These are phyloP conservation scores for Trichoderma pleuroti DNA, from an alignment of 2,329 filamentous ascomycete genomes.

Conservation along the genomic window DNA sequence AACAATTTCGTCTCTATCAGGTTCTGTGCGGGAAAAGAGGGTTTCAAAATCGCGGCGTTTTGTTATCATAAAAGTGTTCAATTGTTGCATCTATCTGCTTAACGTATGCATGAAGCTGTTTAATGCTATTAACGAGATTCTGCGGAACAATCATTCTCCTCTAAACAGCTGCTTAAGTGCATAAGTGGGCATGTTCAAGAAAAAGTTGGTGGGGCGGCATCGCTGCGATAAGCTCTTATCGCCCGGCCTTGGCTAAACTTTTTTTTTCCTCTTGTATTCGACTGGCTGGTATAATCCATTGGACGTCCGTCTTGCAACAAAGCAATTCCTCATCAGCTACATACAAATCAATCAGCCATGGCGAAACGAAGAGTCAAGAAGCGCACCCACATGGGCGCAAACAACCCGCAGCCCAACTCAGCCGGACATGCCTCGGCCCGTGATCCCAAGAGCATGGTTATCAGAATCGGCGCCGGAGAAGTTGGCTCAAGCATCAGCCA, in stretches of 20 bases:
- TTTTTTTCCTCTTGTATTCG: slow-evolving; percentile 30
- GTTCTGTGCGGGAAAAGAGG: not conserved
- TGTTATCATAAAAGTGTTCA: not conserved
- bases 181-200: slow-evolving; percentile 19
- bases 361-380: slow-evolving; percentile 80
- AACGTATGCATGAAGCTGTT: not conserved
- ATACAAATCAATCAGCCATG: slow-evolving; percentile 50
- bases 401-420: slow-evolving; percentile 54
- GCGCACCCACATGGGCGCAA: slow-evolving; percentile 74
- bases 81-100: not conserved
- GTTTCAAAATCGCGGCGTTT: not conserved
- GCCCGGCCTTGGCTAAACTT: slow-evolving; percentile 30
- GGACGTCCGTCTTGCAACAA: not conserved
- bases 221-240: slow-evolving; percentile 35
- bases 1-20: not conserved
- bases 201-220: slow-evolving; percentile 35
- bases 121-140: not conserved
- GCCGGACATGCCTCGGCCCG: slow-evolving; percentile 61
- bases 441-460: slow-evolving; percentile 94
- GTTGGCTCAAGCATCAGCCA: slow-evolving; percentile 90
- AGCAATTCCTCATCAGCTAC: slow-evolving; percentile 1
- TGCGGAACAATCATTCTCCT: not conserved
- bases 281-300: not conserved
- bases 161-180: not conserved
- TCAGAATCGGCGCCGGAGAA: slow-evolving; percentile 90